Evolutionary conservation across 345 rosid species (phyloP), one percentile per base, ranked within the genome.

Genomic region (Hypericum perforatum): DNA sequence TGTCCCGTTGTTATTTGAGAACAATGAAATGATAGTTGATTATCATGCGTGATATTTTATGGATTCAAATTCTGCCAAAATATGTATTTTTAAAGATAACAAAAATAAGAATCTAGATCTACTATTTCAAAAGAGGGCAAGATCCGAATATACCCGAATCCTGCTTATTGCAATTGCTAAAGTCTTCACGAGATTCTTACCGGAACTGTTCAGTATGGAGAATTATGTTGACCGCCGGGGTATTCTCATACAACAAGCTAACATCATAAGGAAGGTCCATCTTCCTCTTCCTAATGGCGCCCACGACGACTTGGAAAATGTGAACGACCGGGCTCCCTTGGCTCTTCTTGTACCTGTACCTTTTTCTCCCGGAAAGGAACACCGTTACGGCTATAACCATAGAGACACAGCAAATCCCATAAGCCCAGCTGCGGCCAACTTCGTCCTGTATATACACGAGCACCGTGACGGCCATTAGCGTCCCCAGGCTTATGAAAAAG

Each of bases 401-500:
- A 2, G 50, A 46, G 14, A 32, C 50, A 6, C 29, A 46, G 14
- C 50, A 46, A 10, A 46, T 46, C 0, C 50, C 50, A 13, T 46
- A 46, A 14, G 50, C 50, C 50, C 50, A 46, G 50, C 50, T 46
- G 3, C 50, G 50, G 29, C 50, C 50, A 10, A 46, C 16, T 46
- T 46, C 50, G 8, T 46, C 50, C 50, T 46, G 50, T 16, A 46
- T 46, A 32, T 46, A 46, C 7, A 46, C 50, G 8, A 46, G 22
- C 15, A 46, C 50, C 0, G 50, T 46, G 1, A 46, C 50, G 0
- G 50, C 50, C 50, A 46, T n/a, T 16, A 46, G 50, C 5, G 50
- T 46, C 14, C 50, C 50, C 22, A 46, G 8, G 29, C 50, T 46
- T 7, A 46, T 46, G 50, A 46, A 46, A 29, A 46, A 46, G 50